phyloP scores from a whole-genome alignment of 2,329 filamentous ascomycete genomes.

The Penicillium sp. region DNA sequence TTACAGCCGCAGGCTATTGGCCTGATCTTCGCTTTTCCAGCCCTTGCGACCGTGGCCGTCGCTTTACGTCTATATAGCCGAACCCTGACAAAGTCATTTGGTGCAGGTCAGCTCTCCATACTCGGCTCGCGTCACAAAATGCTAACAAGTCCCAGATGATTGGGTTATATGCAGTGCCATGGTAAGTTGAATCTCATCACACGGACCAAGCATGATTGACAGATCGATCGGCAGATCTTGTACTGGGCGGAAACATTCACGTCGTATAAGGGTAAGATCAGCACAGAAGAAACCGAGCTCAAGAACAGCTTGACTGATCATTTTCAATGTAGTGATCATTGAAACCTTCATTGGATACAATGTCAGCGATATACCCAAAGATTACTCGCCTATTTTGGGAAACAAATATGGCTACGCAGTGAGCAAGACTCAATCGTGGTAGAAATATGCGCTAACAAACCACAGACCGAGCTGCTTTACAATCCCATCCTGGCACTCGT shows the following conservation, averaged over 20 bases:
- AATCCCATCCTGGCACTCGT: conserved; percentile 10
- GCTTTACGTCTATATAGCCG: conserved; percentile 19
- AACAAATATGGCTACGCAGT: conserved; percentile 19
- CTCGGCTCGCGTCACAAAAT: neutral
- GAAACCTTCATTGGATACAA: conserved; percentile 4
- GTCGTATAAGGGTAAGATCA: conserved; percentile 16
- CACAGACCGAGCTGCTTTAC: conserved; percentile 9
- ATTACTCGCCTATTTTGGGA: neutral
- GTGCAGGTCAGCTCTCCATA: conserved; percentile 9
- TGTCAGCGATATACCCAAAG: conserved; percentile 12
- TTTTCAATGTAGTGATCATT: neutral
- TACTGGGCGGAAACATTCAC: conserved; percentile 22
- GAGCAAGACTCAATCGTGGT: neutral
- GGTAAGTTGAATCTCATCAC: neutral
- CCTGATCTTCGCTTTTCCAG: conserved; percentile 19
- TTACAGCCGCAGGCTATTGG: conserved; percentile 18
- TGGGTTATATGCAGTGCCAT: neutral
- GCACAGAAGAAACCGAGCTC: neutral
- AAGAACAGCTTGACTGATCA: neutral
- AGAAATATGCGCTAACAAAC: neutral
- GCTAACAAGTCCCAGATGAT: neutral
- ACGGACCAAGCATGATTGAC: conserved; percentile 7
- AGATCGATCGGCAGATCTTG: conserved; percentile 13
- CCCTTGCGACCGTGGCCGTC: conserved; percentile 17
- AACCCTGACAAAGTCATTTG: conserved; percentile 15